Percentiles rank a stretch among this genome's conserved stretches.
These are phyloP conservation scores for Leptomonas seymouri DNA, from an alignment of 208 protist species.

Conservation along the genomic window DNA sequence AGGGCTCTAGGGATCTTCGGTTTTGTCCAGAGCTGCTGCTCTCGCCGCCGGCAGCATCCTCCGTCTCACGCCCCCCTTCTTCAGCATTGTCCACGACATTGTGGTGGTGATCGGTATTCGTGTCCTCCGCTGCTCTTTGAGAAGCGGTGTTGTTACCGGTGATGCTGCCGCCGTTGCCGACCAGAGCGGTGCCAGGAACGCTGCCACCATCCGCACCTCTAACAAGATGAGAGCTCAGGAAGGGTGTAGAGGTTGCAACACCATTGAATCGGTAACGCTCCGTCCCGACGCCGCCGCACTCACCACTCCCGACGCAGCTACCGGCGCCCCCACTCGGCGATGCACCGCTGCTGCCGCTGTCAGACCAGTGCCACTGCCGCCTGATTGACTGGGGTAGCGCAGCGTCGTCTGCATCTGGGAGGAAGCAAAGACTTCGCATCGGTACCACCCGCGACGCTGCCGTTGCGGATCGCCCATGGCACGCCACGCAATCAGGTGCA, in stretches of 20 bases:
- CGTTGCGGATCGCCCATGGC: background rate
- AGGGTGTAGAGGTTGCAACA: constrained; percentile 5
- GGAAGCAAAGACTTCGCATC: background rate
- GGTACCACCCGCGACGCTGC: background rate
- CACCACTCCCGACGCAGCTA: background rate
- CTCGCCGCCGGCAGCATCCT: background rate
- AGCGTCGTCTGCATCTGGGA: background rate
- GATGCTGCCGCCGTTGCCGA: background rate
- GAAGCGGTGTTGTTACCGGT: background rate
- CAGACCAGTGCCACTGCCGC: constrained; percentile 12
- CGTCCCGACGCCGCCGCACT: background rate
- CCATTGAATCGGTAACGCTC: constrained; percentile 7
- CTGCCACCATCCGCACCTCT: background rate
- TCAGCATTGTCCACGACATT: background rate
- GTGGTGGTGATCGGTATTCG: no score
- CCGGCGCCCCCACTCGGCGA: background rate
- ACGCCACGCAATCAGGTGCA: background rate
- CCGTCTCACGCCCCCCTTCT: background rate
- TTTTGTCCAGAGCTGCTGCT: background rate
- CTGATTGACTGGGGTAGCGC: background rate
- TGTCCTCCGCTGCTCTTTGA: no score
- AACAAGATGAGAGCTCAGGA: background rate
- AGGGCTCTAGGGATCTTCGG: no score
- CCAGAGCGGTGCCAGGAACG: background rate
- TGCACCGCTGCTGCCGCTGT: background rate